phyloP scores from a whole-genome alignment of 345 rosid genomes.

The Heritiera littoralis region DNA sequence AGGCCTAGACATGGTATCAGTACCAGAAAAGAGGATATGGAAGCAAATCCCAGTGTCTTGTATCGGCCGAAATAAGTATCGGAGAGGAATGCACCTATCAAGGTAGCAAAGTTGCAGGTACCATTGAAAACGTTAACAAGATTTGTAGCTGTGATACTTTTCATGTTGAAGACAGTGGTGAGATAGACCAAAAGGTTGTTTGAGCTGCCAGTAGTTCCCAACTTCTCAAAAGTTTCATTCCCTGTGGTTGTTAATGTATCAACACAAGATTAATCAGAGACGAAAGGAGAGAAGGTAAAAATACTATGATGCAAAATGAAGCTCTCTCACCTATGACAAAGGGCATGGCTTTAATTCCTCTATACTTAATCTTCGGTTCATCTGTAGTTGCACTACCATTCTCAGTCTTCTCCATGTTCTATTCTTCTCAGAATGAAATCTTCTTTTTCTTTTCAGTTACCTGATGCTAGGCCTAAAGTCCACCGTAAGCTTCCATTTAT shows the following conservation, averaged over 20 bases:
- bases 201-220: constrained; percentile 58
- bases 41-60: constrained; percentile 59
- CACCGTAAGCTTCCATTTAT: background rate
- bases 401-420: constrained; percentile 11
- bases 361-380: constrained; percentile 12
- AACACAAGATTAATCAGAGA: background rate
- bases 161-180: constrained; percentile 61
- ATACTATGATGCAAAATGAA: constrained; percentile 28
- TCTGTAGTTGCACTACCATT: background rate
- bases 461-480: background rate
- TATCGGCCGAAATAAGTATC: constrained; percentile 73
- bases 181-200: constrained; percentile 55
- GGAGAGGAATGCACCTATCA: constrained; percentile 11
- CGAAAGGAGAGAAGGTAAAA: background rate
- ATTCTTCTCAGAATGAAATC: background rate
- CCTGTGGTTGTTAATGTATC: constrained; percentile 33
- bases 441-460: background rate
- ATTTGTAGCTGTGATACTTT: constrained; percentile 58
- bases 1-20: background rate
- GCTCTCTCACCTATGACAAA: constrained; percentile 24
- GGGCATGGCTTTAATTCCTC: constrained; percentile 22
- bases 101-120: constrained; percentile 61
- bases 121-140: constrained; percentile 55
- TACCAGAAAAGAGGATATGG: constrained; percentile 62
- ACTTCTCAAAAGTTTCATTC: constrained; percentile 66